Conservation (phyloP, 2,329 filamentous ascomycete genomes). For the Colletotrichum chlorophyti region DNA sequence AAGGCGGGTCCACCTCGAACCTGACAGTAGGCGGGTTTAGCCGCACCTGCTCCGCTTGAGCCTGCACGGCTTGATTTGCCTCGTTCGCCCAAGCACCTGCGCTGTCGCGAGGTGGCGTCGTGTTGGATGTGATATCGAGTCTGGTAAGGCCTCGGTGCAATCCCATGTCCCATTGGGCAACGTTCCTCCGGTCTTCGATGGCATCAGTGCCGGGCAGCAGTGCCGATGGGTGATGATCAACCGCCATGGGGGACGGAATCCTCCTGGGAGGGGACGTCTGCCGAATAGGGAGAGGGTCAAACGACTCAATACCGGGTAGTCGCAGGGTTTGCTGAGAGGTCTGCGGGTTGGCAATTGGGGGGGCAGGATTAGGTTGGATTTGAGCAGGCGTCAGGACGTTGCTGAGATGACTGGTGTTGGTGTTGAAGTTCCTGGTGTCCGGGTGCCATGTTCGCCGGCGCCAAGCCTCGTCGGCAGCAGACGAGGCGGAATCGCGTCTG, state of each 20-base stretch:
- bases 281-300: conserved; percentile 75
- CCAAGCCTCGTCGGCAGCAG: conserved; percentile 75
- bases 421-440: conserved; percentile 69
- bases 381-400: conserved; percentile 76
- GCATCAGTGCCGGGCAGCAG: conserved; percentile 39
- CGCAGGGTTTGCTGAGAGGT: conserved; percentile 68
- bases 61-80: conserved; percentile 60
- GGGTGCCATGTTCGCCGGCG: conserved; percentile 91
- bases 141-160: conserved; percentile 71
- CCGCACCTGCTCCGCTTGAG: conserved; percentile 59
- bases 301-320: conserved; percentile 90
- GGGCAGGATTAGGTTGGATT: conserved; percentile 60
- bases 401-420: conserved; percentile 72
- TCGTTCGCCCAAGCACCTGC: conserved; percentile 65
- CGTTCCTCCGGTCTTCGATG: conserved; percentile 55
- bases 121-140: conserved; percentile 66
- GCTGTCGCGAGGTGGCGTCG: conserved; percentile 56
- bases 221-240: conserved; percentile 60
- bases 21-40: conserved; percentile 56
- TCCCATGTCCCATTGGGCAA: conserved; percentile 69
- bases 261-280: conserved; percentile 69
- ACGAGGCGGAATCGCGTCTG: conserved; percentile 69
- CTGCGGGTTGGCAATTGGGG: conserved; percentile 50
- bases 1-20: conserved; percentile 58
- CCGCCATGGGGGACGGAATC: conserved; percentile 77